Evolutionary conservation across 306 rosid genomes (phyloP).

Genomic region (Prunus davidiana): DNA sequence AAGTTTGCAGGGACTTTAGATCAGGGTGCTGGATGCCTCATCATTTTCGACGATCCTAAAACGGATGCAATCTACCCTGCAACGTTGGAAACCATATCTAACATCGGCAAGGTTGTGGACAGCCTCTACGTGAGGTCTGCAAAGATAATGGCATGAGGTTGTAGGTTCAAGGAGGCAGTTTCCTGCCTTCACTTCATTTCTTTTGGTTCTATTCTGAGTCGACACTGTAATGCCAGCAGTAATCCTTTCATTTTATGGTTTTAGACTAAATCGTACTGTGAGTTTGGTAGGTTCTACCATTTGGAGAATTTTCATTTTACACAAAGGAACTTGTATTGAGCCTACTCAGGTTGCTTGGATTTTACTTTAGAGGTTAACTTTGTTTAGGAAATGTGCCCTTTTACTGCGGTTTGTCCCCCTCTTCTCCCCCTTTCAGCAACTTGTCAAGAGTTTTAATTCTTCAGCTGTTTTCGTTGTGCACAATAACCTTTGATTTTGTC

Average conservation of each 20-base stretch:
- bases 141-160: constrained; percentile 77
- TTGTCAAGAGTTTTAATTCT: neutral
- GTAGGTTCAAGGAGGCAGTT: neutral
- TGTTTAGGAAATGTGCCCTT: neutral
- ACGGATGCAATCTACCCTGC: constrained; percentile 52
- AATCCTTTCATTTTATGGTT: neutral
- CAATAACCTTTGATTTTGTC: too few relatives aligned
- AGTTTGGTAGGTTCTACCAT: constrained; percentile 3
- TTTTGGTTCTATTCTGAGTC: neutral
- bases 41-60: constrained; percentile 44
- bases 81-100: constrained; percentile 78
- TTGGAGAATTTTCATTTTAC: constrained; percentile 9
- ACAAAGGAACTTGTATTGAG: constrained; percentile 10
- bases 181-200: neutral
- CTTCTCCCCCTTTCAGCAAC: neutral
- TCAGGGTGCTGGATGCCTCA: constrained; percentile 78
- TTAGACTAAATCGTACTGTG: constrained; percentile 4
- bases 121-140: constrained; percentile 94
- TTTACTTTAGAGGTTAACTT: neutral
- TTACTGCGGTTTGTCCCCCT: neutral
- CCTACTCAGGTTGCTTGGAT: neutral
- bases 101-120: constrained; percentile 87
- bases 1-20: constrained; percentile 81
- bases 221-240: constrained; percentile 1
- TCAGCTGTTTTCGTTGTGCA: too few relatives aligned